Evolutionary conservation across 2,329 filamentous ascomycete genomes (phyloP), one percentile per base, ranked within the genome.

Genomic region (Fusarium aywerte): DNA sequence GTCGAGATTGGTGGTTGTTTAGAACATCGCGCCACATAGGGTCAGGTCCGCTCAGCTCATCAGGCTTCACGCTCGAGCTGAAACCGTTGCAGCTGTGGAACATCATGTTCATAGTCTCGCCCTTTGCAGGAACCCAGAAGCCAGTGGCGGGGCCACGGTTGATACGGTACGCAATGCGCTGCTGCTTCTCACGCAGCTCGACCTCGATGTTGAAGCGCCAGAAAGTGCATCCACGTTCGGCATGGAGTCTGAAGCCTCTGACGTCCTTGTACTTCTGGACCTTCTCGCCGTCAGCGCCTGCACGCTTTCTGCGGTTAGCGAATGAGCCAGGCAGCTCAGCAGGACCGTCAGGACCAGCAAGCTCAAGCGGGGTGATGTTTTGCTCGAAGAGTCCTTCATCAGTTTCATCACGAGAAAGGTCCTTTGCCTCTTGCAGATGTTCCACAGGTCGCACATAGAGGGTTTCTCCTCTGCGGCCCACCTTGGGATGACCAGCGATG

Each of bases 41-140:
- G 79, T 99, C 96, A 1, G 96, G 96, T 0, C 96, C 96, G 74
- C 90, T 96, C 76, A 97, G 90, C 43, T 89, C 85, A 75, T 96
- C 86, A 0, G 93, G 82, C 65, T 97, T 89, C 23, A 92, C 91
- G 57, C 87, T 90, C 50, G 90, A 78, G 71, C 92, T 95, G 82
- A 99, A 99, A 3, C 96, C 96, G 76, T 99, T 99, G 82, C 96
- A 97, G 76, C 92, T 97, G 81, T 98, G 88, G 80, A 97, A 99
- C 93, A 98, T 97, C 76, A 97, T 92, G 80, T 98, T 97, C 96
- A 99, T 99, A 4, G 91, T 87, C 76, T 97, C 86, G 16, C 89
- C 90, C 48, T 85, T 87, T 31, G 90, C 91, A 7, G 96, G 96
- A 1, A 99, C 93, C 95, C 96, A 99, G 77, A 99, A 99, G 2